A percentile compares a stretch with the other conserved stretches of the same genome.
Conservation (phyloP, 2,329 filamentous ascomycete genomes). For the Aspergillus novoparasiticus region DNA sequence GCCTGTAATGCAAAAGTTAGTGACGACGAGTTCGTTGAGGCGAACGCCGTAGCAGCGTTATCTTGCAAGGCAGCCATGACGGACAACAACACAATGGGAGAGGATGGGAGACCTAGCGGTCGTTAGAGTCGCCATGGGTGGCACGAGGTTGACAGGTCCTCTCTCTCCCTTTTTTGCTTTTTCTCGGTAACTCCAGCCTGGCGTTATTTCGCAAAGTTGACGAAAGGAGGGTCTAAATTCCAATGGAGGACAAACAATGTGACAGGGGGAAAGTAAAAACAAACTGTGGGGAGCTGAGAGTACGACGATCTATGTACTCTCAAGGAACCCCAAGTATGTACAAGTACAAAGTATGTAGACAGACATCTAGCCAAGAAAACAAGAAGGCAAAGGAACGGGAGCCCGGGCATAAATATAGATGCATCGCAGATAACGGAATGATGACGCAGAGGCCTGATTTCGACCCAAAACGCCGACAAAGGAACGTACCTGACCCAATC, state of each 20-base stretch:
- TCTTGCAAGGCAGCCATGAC: conserved; percentile 31
- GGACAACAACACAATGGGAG: conserved; percentile 32
- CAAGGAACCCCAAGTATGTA: conserved; percentile 1
- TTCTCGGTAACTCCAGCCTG: neutral
- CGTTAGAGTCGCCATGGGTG: conserved; percentile 26
- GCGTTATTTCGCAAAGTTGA: neutral
- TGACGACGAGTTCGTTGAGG: conserved; percentile 44
- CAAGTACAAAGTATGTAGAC: neutral
- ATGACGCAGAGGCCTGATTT: conserved; percentile 1
- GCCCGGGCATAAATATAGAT: conserved; percentile 1
- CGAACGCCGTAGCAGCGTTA: conserved; percentile 23
- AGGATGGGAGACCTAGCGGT: conserved; percentile 28
- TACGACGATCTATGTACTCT: conserved; percentile 2
- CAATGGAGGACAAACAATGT: conserved; percentile 16
- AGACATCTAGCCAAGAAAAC: neutral
- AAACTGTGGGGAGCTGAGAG: neutral
- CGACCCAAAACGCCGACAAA: conserved; percentile 5
- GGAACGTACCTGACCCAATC: conserved; percentile 83
- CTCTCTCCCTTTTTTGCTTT: neutral
- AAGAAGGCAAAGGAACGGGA: conserved; percentile 5
- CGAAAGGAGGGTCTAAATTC: conserved; percentile 14
- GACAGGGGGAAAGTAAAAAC: conserved; percentile 6
- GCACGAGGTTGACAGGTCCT: neutral
- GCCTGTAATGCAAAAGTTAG: conserved; percentile 81
- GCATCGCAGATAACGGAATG: neutral